Percentiles rank a stretch among this genome's conserved stretches.
Evolutionary conservation across 805 yeast genomes (phyloP).

Genomic region (Aciculoconidium aculeatum): DNA sequence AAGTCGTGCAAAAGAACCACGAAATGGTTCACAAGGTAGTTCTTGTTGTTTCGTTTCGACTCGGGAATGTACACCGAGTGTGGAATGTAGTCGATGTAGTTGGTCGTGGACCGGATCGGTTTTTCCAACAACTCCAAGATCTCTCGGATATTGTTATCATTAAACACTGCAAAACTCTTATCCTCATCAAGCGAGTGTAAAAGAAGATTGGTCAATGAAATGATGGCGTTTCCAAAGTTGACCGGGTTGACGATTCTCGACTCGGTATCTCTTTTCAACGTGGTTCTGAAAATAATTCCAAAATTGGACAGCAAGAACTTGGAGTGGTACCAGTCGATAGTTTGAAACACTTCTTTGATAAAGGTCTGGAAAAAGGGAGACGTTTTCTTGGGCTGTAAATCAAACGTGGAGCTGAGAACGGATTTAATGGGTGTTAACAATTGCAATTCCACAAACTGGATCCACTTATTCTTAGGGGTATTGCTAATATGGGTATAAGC

Average conservation of each 20-base stretch:
- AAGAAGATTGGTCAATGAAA: slow-evolving; percentile 52
- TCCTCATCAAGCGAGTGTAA: slow-evolving; percentile 62
- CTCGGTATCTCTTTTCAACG: slow-evolving; percentile 50
- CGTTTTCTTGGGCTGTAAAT: too few species aligned
- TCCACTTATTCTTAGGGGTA: slow-evolving; percentile 4
- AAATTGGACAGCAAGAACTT: slow-evolving; percentile 25
- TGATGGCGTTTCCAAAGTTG: slow-evolving; percentile 55
- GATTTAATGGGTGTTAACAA: slow-evolving; percentile 10
- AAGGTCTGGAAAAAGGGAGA: too few species aligned
- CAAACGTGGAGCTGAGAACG: slow-evolving; percentile 3
- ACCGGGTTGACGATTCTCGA: slow-evolving; percentile 55
- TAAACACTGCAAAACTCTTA: slow-evolving; percentile 43
- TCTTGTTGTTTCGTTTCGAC: slow-evolving; percentile 12
- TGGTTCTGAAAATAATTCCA: slow-evolving; percentile 34
- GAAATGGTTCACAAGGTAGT: slow-evolving; percentile 27
- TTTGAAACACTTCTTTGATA: neutral
- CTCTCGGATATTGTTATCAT: slow-evolving; percentile 49
- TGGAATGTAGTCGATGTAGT: slow-evolving; percentile 34
- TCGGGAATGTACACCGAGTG: slow-evolving; percentile 41
- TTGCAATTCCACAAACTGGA: slow-evolving; percentile 11
- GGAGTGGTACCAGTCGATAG: slow-evolving; percentile 7
- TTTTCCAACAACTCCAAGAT: slow-evolving; percentile 54
- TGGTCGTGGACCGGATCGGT: slow-evolving; percentile 41
- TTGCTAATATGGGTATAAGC: neutral
- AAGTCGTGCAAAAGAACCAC: slow-evolving; percentile 57